Base-by-base conservation (phyloP, 2,329 filamentous ascomycete genomes). In the Acarospora socialis region DNA sequence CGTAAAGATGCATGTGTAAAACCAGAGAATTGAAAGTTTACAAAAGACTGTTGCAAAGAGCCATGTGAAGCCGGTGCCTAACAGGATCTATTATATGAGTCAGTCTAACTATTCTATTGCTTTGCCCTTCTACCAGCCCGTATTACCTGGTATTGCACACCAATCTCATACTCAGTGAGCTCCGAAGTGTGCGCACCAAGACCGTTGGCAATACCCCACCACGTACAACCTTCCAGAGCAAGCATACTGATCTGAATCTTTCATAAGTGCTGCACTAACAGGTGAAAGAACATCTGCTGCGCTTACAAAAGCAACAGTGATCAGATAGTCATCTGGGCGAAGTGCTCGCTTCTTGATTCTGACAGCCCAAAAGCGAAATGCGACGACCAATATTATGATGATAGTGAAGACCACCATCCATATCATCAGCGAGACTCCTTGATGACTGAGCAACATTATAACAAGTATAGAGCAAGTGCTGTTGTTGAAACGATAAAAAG, bases 101-200 rank as follows among this genome's bases (percentile, higher is more conserved):
- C 4, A 13, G 15, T n/a, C n/a, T n/a, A n/a, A n/a, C n/a, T n/a
- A n/a, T n/a, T n/a, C n/a, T n/a, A n/a, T n/a, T n/a, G n/a, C n/a
- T n/a, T n/a, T n/a, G n/a, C n/a, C n/a, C n/a, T n/a, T n/a, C n/a
- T n/a, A n/a, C n/a, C n/a, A n/a, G n/a, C n/a, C n/a, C n/a, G n/a
- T n/a, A n/a, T n/a, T n/a, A n/a, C n/a, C n/a, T n/a, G n/a, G n/a
- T n/a, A n/a, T n/a, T n/a, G n/a, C n/a, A n/a, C n/a, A n/a, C n/a
- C n/a, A n/a, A n/a, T n/a, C n/a, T n/a, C n/a, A n/a, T n/a, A n/a
- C n/a, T n/a, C n/a, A n/a, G n/a, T n/a, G n/a, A n/a, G n/a, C n/a
- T n/a, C n/a, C n/a, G n/a, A n/a, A n/a, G n/a, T n/a, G 22, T 31
- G 28, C 6, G 28, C 28, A 12, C 28, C 28, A 4, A 31, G 28